Conservation (phyloP, 805 yeast species). For the Blastobotrys americana region DNA sequence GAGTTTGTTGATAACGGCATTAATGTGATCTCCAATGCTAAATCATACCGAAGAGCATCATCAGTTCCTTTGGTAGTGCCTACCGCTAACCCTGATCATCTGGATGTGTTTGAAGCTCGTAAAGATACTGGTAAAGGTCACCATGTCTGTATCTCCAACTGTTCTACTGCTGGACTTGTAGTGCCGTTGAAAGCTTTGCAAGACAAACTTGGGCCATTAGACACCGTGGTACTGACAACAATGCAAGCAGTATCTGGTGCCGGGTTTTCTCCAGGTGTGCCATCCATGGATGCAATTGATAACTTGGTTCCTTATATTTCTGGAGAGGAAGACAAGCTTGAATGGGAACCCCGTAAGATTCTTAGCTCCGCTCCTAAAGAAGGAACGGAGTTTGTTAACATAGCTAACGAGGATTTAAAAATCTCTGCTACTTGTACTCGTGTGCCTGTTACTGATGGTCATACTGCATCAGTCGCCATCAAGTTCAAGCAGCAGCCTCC, state of each 20-base stretch:
- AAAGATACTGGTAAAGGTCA: constrained; percentile 58
- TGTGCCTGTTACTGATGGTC: constrained; percentile 96
- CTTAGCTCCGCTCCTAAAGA: constrained; percentile 43
- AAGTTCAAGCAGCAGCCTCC: constrained; percentile 75
- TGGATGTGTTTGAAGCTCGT: constrained; percentile 61
- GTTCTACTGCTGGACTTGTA: constrained; percentile 96
- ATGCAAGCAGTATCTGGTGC: constrained; percentile 98
- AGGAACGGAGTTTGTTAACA: constrained; percentile 44
- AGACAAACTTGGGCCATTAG: constrained; percentile 85
- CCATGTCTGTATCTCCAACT: constrained; percentile 91
- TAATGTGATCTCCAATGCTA: constrained; percentile 88
- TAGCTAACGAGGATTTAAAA: constrained; percentile 60
- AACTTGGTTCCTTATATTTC: constrained; percentile 90
- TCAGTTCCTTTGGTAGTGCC: constrained; percentile 93
- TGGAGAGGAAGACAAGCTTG: constrained; percentile 97
- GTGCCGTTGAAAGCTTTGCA: constrained; percentile 95
- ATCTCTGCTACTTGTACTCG: constrained; percentile 96
- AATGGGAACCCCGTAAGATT: constrained; percentile 96
- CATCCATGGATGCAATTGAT: constrained; percentile 90
- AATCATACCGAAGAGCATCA: constrained; percentile 82
- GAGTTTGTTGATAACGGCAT: constrained; percentile 76
- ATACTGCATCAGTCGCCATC: constrained; percentile 88
- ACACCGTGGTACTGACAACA: constrained; percentile 79
- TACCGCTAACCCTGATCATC: constrained; percentile 86
- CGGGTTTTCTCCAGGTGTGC: constrained; percentile 95